Conservation (phyloP, 2,329 filamentous ascomycete species). For the Verticillium nonalfalfae region DNA sequence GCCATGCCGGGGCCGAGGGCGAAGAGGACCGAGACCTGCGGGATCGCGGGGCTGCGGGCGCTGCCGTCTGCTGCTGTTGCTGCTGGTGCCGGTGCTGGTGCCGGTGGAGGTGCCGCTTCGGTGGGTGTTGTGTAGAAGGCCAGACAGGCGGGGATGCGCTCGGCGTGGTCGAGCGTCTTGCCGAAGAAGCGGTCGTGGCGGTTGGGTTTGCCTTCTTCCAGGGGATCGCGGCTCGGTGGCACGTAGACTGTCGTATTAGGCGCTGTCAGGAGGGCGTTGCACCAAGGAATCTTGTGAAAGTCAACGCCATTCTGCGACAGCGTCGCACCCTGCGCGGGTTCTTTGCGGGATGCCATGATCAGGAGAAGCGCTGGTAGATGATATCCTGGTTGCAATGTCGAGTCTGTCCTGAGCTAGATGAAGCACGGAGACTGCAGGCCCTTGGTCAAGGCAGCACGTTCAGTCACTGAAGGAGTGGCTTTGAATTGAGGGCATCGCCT, state of each 20-base stretch:
- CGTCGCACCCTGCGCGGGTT: neutral
- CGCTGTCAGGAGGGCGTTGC: conserved; percentile 19
- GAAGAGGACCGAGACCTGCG: conserved; percentile 21
- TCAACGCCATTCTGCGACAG: conserved; percentile 9
- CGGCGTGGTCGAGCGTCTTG: conserved; percentile 19
- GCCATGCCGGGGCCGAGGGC: conserved; percentile 24
- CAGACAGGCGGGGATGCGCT: conserved; percentile 24
- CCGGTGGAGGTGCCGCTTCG: neutral
- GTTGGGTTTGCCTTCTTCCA: conserved; percentile 3
- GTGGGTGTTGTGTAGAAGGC: conserved; percentile 19
- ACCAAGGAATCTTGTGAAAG: conserved; percentile 29
- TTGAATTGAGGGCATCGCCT: too few species aligned
- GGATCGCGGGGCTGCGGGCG: conserved; percentile 17
- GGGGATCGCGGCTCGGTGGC: conserved; percentile 24
- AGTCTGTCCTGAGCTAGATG: neutral
- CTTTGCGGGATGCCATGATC: neutral
- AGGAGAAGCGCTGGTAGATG: neutral
- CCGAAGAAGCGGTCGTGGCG: conserved; percentile 27
- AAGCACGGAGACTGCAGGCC: too few species aligned
- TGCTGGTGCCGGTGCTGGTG: neutral
- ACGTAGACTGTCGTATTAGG: conserved; percentile 23
- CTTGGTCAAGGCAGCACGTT: too few species aligned
- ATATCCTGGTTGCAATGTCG: neutral
- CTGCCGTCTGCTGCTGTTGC: conserved; percentile 1
- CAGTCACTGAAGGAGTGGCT: too few species aligned